phyloP scores from a whole-genome alignment of 768 basidiomycete genomes.

The Fomitopsis serialis region DNA sequence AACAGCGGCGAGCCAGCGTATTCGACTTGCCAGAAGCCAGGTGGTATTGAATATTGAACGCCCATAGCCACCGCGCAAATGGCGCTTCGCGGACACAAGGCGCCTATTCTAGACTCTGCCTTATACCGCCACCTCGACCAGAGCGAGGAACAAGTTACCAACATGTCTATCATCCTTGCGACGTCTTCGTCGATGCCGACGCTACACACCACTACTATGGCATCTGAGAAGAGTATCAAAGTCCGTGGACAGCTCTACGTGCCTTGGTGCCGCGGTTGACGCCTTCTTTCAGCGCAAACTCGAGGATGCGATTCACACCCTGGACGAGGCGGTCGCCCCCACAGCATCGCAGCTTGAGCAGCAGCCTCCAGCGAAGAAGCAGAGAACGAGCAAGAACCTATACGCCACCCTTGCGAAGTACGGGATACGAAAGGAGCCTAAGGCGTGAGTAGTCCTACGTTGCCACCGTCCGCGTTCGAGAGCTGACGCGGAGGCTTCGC shows the following conservation, averaged over 20 bases:
- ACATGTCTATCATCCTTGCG: not conserved
- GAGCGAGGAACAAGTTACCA: not conserved
- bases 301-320: constrained; percentile 68
- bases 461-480: constrained; percentile 1
- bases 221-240: constrained; percentile 16
- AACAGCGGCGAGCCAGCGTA: too few species aligned
- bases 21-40: too few species aligned
- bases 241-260: constrained; percentile 5
- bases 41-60: too few species aligned
- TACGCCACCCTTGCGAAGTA: constrained; percentile 81
- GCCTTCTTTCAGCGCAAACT: constrained; percentile 57
- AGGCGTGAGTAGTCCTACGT: constrained; percentile 21
- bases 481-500: not conserved
- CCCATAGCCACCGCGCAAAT: too few species aligned
- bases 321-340: constrained; percentile 59
- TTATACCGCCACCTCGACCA: not conserved
- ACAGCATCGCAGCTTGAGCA: constrained; percentile 13
- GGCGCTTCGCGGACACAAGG: too few species aligned
- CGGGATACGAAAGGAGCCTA: constrained; percentile 52
- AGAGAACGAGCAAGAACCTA: constrained; percentile 48
- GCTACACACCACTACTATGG: constrained; percentile 4
- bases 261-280: constrained; percentile 10
- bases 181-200: constrained; percentile 3
- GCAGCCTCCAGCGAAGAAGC: constrained; percentile 48
- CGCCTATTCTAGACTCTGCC: not conserved